Evolutionary conservation across 2,329 filamentous ascomycete species (phyloP).

Genomic region (Arthrinium phaeospermum): DNA sequence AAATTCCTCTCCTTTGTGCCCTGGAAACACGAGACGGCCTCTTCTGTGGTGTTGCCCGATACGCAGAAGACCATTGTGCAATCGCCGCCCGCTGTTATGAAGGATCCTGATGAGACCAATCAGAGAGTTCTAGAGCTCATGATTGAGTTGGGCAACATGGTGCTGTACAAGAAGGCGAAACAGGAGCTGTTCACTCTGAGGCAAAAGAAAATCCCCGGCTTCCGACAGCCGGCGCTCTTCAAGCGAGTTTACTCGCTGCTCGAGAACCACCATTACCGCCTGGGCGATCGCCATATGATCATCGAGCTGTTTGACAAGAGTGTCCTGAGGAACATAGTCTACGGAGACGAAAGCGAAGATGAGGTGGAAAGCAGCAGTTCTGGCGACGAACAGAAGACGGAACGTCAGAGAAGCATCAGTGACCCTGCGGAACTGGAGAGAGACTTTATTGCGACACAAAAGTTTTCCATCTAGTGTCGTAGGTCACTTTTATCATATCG

Average conservation of each 20-base stretch:
- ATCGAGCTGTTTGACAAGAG: slow-evolving; percentile 94
- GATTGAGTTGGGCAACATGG: slow-evolving; percentile 89
- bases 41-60: slow-evolving; percentile 53
- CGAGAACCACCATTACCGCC: slow-evolving; percentile 86
- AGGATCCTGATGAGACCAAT: slow-evolving; percentile 64
- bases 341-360: slow-evolving; percentile 63
- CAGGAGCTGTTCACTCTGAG: slow-evolving; percentile 79
- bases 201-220: slow-evolving; percentile 75
- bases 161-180: slow-evolving; percentile 86
- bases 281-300: slow-evolving; percentile 86
- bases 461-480: slow-evolving; percentile 23
- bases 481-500: neutral
- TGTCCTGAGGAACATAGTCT: slow-evolving; percentile 83
- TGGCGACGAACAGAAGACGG: slow-evolving; percentile 58
- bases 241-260: slow-evolving; percentile 83
- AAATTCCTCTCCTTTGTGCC: slow-evolving; percentile 76
- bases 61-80: slow-evolving; percentile 59
- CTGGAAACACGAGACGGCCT: slow-evolving; percentile 59
- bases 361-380: slow-evolving; percentile 49
- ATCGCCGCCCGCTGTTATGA: slow-evolving; percentile 58
- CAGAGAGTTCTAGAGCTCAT: slow-evolving; percentile 86
- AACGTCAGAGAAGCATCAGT: slow-evolving; percentile 60
- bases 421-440: slow-evolving; percentile 43
- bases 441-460: slow-evolving; percentile 17
- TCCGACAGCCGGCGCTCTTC: slow-evolving; percentile 80